Conservation (phyloP, 1,284 basidiomycete genomes). For the Rhodotorula sp. region DNA sequence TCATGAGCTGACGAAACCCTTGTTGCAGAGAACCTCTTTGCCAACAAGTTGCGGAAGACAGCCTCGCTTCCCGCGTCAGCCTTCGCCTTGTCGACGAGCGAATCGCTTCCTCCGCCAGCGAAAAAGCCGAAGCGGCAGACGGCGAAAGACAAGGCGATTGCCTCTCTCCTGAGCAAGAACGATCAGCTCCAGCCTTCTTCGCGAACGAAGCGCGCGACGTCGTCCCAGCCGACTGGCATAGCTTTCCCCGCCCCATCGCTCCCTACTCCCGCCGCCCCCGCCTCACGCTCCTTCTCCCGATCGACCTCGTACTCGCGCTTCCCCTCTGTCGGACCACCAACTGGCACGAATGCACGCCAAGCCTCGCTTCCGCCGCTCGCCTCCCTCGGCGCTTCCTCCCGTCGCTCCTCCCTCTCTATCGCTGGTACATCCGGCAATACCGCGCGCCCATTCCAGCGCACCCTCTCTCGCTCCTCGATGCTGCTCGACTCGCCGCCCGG, state of each 20-base stretch:
- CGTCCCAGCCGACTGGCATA: conserved; percentile 2
- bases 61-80: conserved; percentile 33
- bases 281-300: background rate
- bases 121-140: conserved; percentile 15
- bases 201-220: background rate
- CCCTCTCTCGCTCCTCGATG: conserved; percentile 11
- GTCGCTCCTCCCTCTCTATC: background rate
- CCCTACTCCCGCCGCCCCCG: background rate
- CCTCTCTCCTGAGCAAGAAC: conserved; percentile 11
- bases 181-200: background rate
- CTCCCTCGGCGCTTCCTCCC: background rate
- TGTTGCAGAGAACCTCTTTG: conserved; percentile 31
- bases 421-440: background rate
- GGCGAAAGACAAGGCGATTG: conserved; percentile 24
- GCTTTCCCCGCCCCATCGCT: conserved; percentile 8
- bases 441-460: background rate
- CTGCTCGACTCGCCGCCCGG: conserved; percentile 17
- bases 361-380: conserved; percentile 8
- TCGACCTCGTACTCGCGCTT: background rate
- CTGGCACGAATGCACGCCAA: background rate
- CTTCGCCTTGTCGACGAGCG: background rate
- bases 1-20: background rate
- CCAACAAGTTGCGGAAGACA: conserved; percentile 35
- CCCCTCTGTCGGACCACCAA: background rate
- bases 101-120: background rate